These are phyloP conservation scores for Betula pendula DNA, from an alignment of 306 rosid species.

Conservation along the genomic window DNA sequence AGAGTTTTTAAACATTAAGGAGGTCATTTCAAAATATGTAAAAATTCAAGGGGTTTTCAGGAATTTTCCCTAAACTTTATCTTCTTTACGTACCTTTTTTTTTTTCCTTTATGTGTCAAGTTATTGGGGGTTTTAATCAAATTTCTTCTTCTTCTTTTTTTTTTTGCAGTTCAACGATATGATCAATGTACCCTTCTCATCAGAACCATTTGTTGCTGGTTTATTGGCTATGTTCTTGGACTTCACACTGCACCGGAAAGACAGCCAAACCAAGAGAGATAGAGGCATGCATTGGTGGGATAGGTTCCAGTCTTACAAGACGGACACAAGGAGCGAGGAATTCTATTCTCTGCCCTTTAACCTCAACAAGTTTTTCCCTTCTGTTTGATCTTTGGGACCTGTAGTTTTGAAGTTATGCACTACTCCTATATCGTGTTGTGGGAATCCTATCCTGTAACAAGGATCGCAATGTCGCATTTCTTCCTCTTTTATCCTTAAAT, in stretches of 20 bases:
- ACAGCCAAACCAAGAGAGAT: slow-evolving; percentile 63
- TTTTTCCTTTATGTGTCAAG: neutral
- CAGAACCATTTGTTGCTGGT: slow-evolving; percentile 82
- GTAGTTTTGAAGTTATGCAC: slow-evolving; percentile 1
- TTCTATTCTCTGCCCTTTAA: slow-evolving; percentile 89
- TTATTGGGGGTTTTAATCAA: neutral
- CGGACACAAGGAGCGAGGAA: slow-evolving; percentile 84
- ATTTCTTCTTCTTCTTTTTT: neutral
- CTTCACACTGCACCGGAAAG: slow-evolving; percentile 59
- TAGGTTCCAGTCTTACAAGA: slow-evolving; percentile 64
- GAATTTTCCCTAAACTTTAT: too few species aligned
- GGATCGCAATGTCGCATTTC: neutral
- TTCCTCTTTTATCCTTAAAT: neutral
- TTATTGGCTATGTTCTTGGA: slow-evolving; percentile 70
- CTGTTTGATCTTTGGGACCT: slow-evolving; percentile 50
- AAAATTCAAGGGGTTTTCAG: too few species aligned
- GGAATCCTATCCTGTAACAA: neutral
- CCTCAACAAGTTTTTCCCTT: slow-evolving; percentile 93
- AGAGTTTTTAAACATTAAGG: too few species aligned
- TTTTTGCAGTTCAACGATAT: slow-evolving; percentile 80
- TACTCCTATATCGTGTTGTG: neutral
- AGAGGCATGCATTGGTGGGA: slow-evolving; percentile 97
- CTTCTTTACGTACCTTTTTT: neutral
- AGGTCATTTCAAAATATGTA: too few species aligned
- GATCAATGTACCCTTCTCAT: slow-evolving; percentile 87